Evolutionary conservation across 2,329 filamentous ascomycete species (phyloP), one percentile per base, ranked within the genome.

Genomic region (Zymoseptoria passerinii): DNA sequence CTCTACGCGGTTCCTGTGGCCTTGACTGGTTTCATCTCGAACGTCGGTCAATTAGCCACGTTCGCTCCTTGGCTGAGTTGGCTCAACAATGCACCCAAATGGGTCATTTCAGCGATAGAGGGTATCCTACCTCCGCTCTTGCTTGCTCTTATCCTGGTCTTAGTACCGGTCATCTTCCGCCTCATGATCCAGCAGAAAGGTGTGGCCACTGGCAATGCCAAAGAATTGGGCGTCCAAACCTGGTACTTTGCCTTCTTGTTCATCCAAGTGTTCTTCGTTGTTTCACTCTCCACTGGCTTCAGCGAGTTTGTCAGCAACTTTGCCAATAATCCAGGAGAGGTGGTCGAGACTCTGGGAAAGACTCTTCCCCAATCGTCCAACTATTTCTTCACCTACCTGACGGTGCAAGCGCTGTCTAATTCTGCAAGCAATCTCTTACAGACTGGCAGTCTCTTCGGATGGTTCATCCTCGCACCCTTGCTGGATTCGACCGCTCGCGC

Each of bases 351-450:
- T 0, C 77, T 99, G 28, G 92, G 92, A 0, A 72, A 78, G 9
- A 94, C 92, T 60, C 77, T 99, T 4, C 94, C 94, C 1, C 88
- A 84, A 65, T 87, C 92, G 0, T 88, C 90, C 66, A 96, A 96
- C 71, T 99, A 97, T 74, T 99, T 97, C 78, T 97, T 96, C 79
- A 92, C 90, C 0, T 99, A 99, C 81, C 92, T 99, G 85, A 87
- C 96, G 70, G 85, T 99, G 8, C 94, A 97, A 69, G 90, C 92
- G 0, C 80, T 97, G 67, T 91, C 90, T 62, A 91, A 90, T 62
- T 96, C 91, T 72, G 92, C 92, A 1, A 91, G 89, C 72, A 92
- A 90, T 0, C 78, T 97, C 3, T 78, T 96, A 10, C 94, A 97
- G 69, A 82, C 95, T 23, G 84, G 83, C n/a, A 83, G 85, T 3